These are phyloP conservation scores for Cryptococcus hybrid DNA, from an alignment of 1,284 basidiomycete species.

Conservation along the genomic window DNA sequence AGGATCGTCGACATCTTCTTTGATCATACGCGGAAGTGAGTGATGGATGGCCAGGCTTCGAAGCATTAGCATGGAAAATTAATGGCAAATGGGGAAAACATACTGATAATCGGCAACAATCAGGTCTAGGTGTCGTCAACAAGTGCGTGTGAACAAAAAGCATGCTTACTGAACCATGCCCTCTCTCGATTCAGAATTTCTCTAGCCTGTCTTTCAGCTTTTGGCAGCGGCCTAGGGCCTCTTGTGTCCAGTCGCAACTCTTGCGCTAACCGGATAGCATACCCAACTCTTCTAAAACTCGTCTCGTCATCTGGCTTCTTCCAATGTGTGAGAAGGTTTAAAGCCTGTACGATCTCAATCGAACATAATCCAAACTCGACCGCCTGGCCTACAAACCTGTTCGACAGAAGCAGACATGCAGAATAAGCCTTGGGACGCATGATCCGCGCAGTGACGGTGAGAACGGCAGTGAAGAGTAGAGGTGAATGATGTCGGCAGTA, in stretches of 20 bases:
- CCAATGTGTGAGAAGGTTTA: slow-evolving; percentile 50
- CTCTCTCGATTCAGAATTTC: slow-evolving; percentile 30
- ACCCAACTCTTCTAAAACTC: slow-evolving; percentile 41
- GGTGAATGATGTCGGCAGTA: slow-evolving; percentile 43
- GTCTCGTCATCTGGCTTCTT: slow-evolving; percentile 48
- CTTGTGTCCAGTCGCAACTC: slow-evolving; percentile 42
- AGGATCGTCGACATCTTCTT: slow-evolving; percentile 26
- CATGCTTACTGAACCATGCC: slow-evolving; percentile 28
- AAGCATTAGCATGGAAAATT: background rate
- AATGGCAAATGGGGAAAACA: background rate
- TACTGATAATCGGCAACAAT: slow-evolving; percentile 31
- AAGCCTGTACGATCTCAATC: slow-evolving; percentile 49
- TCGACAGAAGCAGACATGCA: slow-evolving; percentile 36
- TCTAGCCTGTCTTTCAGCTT: slow-evolving; percentile 27
- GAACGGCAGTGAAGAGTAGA: slow-evolving; percentile 50
- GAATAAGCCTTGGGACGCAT: slow-evolving; percentile 44
- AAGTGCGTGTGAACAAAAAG: background rate
- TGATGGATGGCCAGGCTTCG: slow-evolving; percentile 28
- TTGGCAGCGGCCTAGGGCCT: slow-evolving; percentile 30
- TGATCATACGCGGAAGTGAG: slow-evolving; percentile 28
- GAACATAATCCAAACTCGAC: slow-evolving; percentile 44
- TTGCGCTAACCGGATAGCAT: slow-evolving; percentile 45
- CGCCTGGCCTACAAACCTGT: slow-evolving; percentile 47
- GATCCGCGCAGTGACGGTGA: slow-evolving; percentile 48
- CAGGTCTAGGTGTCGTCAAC: slow-evolving; percentile 13